These are phyloP conservation scores for Metschnikowia corniflorae DNA, from an alignment of 805 yeast species.

Conservation along the genomic window DNA sequence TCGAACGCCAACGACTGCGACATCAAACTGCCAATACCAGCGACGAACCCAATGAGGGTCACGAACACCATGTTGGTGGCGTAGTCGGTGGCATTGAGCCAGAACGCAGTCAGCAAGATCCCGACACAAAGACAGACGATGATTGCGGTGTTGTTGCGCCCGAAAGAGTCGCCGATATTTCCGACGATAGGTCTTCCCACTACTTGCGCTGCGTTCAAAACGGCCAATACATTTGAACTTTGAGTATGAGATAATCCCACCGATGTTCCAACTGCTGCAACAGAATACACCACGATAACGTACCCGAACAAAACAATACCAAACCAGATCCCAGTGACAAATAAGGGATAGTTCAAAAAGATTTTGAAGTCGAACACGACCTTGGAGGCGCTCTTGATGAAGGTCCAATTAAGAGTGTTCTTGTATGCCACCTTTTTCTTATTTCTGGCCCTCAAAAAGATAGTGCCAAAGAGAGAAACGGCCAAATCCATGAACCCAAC, in stretches of 20 bases:
- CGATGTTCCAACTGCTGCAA: constrained; percentile 37
- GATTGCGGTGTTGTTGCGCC: constrained; percentile 39
- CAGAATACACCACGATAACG: constrained; percentile 32
- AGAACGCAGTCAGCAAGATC: constrained; percentile 31
- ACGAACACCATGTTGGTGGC: constrained; percentile 30
- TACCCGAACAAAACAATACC: constrained; percentile 37
- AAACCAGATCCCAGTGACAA: constrained; percentile 31
- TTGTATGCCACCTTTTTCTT: constrained; percentile 23
- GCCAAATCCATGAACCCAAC: constrained; percentile 33
- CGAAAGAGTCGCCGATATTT: constrained; percentile 42
- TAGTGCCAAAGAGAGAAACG: constrained; percentile 34
- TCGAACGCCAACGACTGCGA: constrained; percentile 19
- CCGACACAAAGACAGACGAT: constrained; percentile 21
- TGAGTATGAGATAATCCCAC: constrained; percentile 42
- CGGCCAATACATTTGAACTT: constrained; percentile 32
- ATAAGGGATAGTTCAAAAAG: constrained; percentile 23
- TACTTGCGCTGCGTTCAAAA: constrained; percentile 41
- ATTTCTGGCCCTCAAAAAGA: constrained; percentile 46
- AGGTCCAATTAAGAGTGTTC: constrained; percentile 21
- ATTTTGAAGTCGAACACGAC: constrained; percentile 35
- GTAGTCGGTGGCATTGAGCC: constrained; percentile 36
- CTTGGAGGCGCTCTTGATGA: constrained; percentile 22
- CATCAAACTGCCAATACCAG: constrained; percentile 29
- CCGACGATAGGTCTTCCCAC: constrained; percentile 53
- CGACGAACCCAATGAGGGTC: constrained; percentile 26